Evolutionary conservation across 2,329 filamentous ascomycete species (phyloP), one percentile per base, ranked within the genome.

Genomic region (Thielaviopsis punctulata): DNA sequence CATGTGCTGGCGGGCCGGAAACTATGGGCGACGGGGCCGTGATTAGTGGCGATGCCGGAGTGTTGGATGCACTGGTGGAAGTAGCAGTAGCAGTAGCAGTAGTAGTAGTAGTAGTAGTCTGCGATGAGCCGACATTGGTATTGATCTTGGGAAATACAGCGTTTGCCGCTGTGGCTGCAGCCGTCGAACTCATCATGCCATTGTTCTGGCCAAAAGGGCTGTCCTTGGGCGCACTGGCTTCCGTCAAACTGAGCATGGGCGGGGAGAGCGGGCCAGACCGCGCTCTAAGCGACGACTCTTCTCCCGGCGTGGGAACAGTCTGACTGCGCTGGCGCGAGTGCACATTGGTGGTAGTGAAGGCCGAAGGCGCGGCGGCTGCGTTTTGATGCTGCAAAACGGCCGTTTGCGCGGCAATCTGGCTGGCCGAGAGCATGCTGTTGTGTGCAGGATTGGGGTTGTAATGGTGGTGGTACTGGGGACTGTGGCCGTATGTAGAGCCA

Each of bases 401-500:
- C 9, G 84, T 80, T 65, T 88, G 84, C 18, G 84, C 84, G 39
- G 85, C 85, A 57, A 88, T 86, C 64, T 86, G 82, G 64, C 83
- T 86, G n/a, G 84, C 79, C 1, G 73, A 73, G 56, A 77, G 65
- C 23, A 69, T 12, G 12, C 30, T 15, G 30, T 36, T 36, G 13
- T 36, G 30, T 4, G 30, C 2, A 5, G 30, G 12, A 15, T 36
- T 36, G 30, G 10, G 3, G 30, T 33, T 4, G 10, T 33, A 3
- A 33, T 60, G 13, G 60, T 59, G 18, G 64, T 63, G 39, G 66
- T 66, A 65, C 65, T 49, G 22, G 25, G 15, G 21, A 45, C 25
- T 24, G 24, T 39, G 30, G 30, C 39, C 39, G 19, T 49, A 36
- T 10, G 33, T 6, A 24, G 48, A 33, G 48, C 21, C 33, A 10